These are phyloP conservation scores for Solanum neorickii DNA, from an alignment of 257 asterid genomes.

Conservation along the genomic window DNA sequence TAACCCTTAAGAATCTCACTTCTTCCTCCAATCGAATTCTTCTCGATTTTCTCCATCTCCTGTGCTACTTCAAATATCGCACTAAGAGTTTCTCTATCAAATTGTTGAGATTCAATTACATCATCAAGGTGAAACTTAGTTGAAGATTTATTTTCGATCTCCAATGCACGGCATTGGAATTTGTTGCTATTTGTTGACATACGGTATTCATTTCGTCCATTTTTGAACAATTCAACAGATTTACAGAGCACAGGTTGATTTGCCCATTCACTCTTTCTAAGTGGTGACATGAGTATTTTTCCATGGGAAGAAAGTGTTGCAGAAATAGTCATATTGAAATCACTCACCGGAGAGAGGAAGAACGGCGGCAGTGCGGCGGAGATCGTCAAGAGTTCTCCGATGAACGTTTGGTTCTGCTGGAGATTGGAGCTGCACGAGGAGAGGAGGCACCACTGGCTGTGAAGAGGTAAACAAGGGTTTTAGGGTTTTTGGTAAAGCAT, in stretches of 20 bases:
- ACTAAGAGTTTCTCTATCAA: constrained; percentile 60
- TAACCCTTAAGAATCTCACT: constrained; percentile 73
- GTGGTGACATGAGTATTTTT: neutral
- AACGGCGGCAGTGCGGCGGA: neutral
- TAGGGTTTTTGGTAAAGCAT: neutral
- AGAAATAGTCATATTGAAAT: neutral
- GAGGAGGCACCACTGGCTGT: neutral
- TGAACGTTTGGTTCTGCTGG: neutral
- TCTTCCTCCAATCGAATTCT: constrained; percentile 32
- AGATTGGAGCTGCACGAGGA: neutral
- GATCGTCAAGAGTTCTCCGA: neutral
- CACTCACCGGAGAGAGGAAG: neutral
- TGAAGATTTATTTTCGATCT: constrained; percentile 27
- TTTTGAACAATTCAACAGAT: neutral
- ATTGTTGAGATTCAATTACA: constrained; percentile 87
- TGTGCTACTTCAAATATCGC: constrained; percentile 80
- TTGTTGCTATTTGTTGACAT: neutral
- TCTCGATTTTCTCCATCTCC: constrained; percentile 91
- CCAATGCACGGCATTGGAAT: constrained; percentile 37
- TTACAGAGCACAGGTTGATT: neutral
- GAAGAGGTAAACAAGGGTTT: neutral
- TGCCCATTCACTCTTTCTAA: neutral
- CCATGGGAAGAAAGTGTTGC: neutral
- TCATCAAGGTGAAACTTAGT: constrained; percentile 62
- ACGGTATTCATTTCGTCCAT: neutral